Evolutionary conservation across 2,329 filamentous ascomycete species (phyloP).

Genomic region (Microcyclospora tardicrescens): DNA sequence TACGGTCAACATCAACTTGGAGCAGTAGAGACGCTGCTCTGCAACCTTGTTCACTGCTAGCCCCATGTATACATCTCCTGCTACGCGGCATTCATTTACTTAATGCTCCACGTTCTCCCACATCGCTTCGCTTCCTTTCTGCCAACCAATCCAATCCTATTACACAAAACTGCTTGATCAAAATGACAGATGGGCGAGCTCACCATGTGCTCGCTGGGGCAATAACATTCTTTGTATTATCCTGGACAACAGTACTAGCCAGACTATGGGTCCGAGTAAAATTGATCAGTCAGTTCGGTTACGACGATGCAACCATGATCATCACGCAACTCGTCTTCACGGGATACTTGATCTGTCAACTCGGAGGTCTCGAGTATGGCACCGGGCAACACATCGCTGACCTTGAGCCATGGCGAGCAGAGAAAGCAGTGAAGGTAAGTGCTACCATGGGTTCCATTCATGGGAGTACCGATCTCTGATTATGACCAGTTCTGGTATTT

Average conservation of each 20-base stretch:
- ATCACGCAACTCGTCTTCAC: constrained; percentile 27
- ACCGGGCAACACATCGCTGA: constrained; percentile 26
- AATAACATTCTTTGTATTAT: constrained; percentile 26
- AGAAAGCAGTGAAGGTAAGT: constrained; percentile 11
- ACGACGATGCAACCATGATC: constrained; percentile 32
- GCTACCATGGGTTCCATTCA: neutral
- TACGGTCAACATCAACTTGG: too few species aligned
- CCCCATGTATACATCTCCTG: too few species aligned
- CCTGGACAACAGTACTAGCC: constrained; percentile 26
- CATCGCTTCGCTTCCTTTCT: too few species aligned
- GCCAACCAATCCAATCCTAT: too few species aligned
- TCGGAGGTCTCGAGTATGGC: constrained; percentile 27
- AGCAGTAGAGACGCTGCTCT: too few species aligned
- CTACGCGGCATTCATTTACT: too few species aligned
- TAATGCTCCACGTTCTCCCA: too few species aligned
- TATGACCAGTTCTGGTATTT: constrained; percentile 37
- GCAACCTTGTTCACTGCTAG: too few species aligned
- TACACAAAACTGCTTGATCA: too few species aligned
- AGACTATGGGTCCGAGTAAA: constrained; percentile 26
- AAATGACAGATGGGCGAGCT: too few species aligned
- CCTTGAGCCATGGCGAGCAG: constrained; percentile 13
- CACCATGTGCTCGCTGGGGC: constrained; percentile 5
- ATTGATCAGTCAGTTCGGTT: constrained; percentile 26
- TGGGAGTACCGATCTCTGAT: neutral
- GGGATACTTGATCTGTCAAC: constrained; percentile 27